Base-by-base conservation (phyloP, 2,329 filamentous ascomycete genomes). In the Immersiporthe knoxdaviesiana region DNA sequence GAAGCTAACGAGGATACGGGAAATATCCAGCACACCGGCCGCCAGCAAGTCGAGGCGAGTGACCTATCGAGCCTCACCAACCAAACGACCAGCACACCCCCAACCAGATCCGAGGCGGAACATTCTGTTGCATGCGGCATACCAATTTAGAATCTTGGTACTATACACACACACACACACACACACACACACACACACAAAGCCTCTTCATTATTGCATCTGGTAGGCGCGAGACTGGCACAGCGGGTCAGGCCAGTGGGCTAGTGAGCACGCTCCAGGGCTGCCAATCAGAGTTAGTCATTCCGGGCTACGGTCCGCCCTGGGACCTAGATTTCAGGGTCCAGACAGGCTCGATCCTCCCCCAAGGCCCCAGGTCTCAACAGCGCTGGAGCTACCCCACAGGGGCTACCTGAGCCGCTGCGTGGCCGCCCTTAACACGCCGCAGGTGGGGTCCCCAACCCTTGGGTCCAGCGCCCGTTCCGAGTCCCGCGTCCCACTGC, bases 381-480 rank as follows among this genome's bases (percentile, higher is more conserved):
- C 52, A 56, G 52, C 39, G 30, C 39, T 68, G 63, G 66, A 68
- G 58, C 69, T 68, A 68, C 69, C 69, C 69, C 69, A 70, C 69
- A 65, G 63, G 18, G 14, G 27, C 52, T 56, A 2, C 24, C 52
- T 30, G 27, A 21, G 27, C 52, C 52, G 52, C 52, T 30, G 27
- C 2, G 52, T 27, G 52, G 24, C 52, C 52, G 18, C 24, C 56
- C 5, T 32, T 56, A 50, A 30, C 64, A 50, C n/a, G n/a, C 56
- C 35, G 39, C 62, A 5, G 24, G 62, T 62, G 59, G 52, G 37
- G 63, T 32, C 4, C 32, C n/a, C n/a, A n/a, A 16, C 16, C 18
- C 37, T 32, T 32, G 52, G 24, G 50, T 35, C 35, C 50, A 54
- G 63, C 32, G 37, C 37, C 50, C 41, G 16, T 35, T 11, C 63